These are phyloP conservation scores for Eremothecium sinecaudum DNA, from an alignment of 1,139 yeast genomes.

Conservation along the genomic window DNA sequence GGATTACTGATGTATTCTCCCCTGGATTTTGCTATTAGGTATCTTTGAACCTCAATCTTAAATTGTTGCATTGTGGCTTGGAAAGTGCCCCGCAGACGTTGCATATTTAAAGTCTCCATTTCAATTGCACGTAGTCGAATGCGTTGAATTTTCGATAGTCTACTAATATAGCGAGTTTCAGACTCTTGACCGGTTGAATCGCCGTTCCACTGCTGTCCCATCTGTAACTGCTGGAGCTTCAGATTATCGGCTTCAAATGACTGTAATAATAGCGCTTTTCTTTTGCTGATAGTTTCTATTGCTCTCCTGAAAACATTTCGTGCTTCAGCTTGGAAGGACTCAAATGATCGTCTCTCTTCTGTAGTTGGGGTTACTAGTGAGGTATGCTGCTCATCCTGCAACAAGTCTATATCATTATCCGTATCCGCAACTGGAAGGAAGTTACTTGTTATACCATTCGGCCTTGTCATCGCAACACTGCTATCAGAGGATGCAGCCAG, in stretches of 20 bases:
- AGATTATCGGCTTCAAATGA: constrained; percentile 10
- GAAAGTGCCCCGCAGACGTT: constrained; percentile 21
- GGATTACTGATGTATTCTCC: constrained; percentile 20
- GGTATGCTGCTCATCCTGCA: constrained; percentile 1
- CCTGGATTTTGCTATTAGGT: constrained; percentile 14
- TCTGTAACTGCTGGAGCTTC: constrained; percentile 8
- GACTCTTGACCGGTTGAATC: constrained; percentile 3
- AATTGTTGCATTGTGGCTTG: constrained; percentile 22
- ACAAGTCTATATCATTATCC: constrained; percentile 2
- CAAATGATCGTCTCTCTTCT: constrained; percentile 6
- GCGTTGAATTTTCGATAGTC: constrained; percentile 20
- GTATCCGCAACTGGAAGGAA: constrained; percentile 2
- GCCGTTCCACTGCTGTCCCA: constrained; percentile 5
- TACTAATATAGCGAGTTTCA: constrained; percentile 3
- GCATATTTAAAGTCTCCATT: constrained; percentile 26
- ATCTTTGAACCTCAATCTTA: constrained; percentile 20
- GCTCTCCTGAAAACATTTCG: constrained; percentile 8
- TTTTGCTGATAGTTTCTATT: constrained; percentile 7
- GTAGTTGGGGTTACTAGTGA: background rate
- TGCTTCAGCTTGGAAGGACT: constrained; percentile 9
- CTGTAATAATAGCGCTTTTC: constrained; percentile 8
- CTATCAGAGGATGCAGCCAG: constrained; percentile 1
- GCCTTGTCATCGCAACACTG: background rate
- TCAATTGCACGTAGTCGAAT: constrained; percentile 28
- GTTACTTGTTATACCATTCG: background rate